These are phyloP conservation scores for Rhizopus delemar DNA, from an alignment of 371 early-diverging fungal species.

Conservation along the genomic window DNA sequence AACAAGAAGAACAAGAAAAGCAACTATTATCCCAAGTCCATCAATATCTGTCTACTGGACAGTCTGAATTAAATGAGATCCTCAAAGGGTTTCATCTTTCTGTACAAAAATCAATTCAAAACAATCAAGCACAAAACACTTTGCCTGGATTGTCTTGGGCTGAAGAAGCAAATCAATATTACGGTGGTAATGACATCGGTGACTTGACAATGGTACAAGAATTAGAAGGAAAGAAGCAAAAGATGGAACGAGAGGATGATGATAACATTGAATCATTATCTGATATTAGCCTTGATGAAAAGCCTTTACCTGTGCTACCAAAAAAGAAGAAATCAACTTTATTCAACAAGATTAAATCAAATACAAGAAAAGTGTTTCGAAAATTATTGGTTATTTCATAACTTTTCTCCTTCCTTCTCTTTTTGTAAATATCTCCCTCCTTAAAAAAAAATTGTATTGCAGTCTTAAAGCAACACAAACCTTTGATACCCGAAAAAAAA, in stretches of 20 bases:
- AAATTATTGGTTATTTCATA: background rate
- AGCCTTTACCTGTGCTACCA: background rate
- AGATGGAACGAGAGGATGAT: no score
- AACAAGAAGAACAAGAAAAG: background rate
- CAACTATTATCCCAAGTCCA: background rate
- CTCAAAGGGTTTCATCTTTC: constrained; percentile 18
- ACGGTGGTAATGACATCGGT: constrained; percentile 16
- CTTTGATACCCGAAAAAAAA: background rate
- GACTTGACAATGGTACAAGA: constrained; percentile 15
- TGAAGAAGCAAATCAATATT: constrained; percentile 25
- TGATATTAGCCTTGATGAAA: no score
- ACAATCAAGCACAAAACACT: constrained; percentile 10
- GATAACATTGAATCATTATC: no score
- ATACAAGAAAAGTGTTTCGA: background rate
- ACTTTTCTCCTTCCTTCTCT: background rate
- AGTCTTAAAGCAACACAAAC: no score
- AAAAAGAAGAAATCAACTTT: background rate
- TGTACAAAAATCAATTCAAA: constrained; percentile 26
- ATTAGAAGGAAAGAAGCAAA: background rate
- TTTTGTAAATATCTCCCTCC: background rate
- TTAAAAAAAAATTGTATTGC: constrained; percentile 17
- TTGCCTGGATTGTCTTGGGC: constrained; percentile 26
- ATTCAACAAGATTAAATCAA: background rate
- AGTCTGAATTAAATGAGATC: constrained; percentile 26
- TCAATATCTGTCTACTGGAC: constrained; percentile 9